Evolutionary conservation across 345 rosid species (phyloP).

Genomic region (Eucalyptus grandis): DNA sequence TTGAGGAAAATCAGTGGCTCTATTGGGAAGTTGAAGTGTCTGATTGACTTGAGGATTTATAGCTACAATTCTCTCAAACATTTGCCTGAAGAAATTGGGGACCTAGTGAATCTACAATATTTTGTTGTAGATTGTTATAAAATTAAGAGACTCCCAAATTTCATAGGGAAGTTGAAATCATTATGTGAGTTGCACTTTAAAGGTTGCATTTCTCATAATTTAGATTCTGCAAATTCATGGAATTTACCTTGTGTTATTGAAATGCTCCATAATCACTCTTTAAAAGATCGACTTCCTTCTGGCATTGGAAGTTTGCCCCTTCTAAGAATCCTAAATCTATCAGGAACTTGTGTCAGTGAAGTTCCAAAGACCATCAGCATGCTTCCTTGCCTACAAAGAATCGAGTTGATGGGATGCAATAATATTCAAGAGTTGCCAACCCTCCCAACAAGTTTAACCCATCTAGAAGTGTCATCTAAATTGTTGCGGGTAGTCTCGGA

Average conservation of each 20-base stretch:
- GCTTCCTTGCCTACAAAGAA: background rate
- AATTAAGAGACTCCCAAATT: background rate
- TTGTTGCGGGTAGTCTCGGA: accelerated
- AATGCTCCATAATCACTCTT: accelerated
- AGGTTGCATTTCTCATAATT: accelerated
- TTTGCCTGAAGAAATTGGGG: background rate
- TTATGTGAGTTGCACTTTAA: accelerated
- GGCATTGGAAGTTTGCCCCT: background rate
- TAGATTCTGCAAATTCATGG: background rate
- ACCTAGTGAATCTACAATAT: background rate
- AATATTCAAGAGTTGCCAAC: background rate
- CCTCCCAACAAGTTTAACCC: background rate
- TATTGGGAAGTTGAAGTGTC: background rate
- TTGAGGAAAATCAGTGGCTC: background rate
- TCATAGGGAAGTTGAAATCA: background rate
- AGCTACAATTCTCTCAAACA: accelerated
- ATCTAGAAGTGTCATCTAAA: accelerated
- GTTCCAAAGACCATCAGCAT: background rate
- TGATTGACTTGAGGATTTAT: accelerated
- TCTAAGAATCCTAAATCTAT: background rate
- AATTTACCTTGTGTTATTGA: accelerated
- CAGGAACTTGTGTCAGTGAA: accelerated
- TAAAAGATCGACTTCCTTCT: background rate
- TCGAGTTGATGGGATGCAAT: accelerated
- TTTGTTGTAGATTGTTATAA: accelerated